A percentile compares a stretch with the other conserved stretches of the same genome.
These are phyloP conservation scores for Spencermartinsiella ligniputridi DNA, from an alignment of 1,139 yeast species.

Conservation along the genomic window DNA sequence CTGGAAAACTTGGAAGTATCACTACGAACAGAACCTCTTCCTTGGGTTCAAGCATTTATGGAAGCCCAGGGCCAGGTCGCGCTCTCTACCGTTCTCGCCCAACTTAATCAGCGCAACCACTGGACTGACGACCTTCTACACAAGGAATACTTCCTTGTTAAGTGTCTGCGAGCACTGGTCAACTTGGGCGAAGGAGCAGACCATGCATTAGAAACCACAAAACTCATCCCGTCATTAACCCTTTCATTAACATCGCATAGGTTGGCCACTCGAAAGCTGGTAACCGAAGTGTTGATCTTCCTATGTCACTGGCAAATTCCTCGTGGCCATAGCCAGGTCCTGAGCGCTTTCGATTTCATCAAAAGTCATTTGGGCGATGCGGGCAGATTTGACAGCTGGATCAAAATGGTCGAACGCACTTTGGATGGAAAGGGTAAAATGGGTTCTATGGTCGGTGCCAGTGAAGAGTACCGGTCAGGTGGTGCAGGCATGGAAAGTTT, in stretches of 20 bases:
- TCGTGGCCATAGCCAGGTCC: conserved; percentile 59
- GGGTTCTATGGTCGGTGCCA: conserved; percentile 90
- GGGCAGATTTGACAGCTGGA: conserved; percentile 78
- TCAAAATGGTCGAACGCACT: conserved; percentile 64
- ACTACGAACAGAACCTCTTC: conserved; percentile 83
- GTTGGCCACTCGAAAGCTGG: conserved; percentile 69
- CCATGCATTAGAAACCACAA: conserved; percentile 47
- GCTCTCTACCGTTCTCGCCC: conserved; percentile 55
- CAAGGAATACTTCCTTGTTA: conserved; percentile 55
- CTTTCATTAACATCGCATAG: conserved; percentile 60
- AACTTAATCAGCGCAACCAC: conserved; percentile 36
- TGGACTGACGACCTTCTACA: conserved; percentile 44
- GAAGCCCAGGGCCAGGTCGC: conserved; percentile 89
- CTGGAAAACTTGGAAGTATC: conserved; percentile 87
- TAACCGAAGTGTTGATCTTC: conserved; percentile 69
- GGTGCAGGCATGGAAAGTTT: conserved; percentile 65
- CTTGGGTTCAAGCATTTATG: conserved; percentile 81
- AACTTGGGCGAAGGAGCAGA: conserved; percentile 54
- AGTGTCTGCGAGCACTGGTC: conserved; percentile 59
- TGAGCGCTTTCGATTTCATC: conserved; percentile 59
- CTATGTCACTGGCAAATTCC: conserved; percentile 48
- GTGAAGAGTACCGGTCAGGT: conserved; percentile 70
- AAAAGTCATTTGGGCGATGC: conserved; percentile 60
- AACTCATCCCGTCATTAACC: conserved; percentile 54
- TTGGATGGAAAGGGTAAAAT: conserved; percentile 83